Evolutionary conservation across 345 rosid species (phyloP).

Genomic region (Linum trigynum): DNA sequence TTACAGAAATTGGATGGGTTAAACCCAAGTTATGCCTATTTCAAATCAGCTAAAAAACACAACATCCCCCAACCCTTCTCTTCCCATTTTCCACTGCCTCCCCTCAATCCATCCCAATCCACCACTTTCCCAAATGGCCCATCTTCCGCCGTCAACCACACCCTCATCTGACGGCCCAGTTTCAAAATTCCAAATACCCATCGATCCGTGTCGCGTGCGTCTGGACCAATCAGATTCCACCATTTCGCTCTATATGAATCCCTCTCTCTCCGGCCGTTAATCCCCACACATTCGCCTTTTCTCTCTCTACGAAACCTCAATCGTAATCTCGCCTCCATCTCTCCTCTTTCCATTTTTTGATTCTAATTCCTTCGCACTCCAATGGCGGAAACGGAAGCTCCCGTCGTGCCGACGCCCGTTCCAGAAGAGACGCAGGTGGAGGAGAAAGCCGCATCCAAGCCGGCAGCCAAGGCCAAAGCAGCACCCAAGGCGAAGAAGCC

Average conservation of each 20-base stretch:
- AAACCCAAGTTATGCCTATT: background rate
- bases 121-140: background rate
- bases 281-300: background rate
- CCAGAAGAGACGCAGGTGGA: background rate
- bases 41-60: conserved; percentile 11
- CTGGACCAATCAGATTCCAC: conserved; percentile 22
- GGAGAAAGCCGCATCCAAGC: background rate
- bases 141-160: conserved; percentile 17
- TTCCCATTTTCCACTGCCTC: background rate
- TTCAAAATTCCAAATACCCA: conserved; percentile 1
- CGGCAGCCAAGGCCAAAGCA: conserved; percentile 1
- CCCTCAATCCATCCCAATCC: background rate
- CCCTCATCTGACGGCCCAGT: conserved; percentile 11
- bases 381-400: background rate
- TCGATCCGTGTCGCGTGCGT: conserved; percentile 14
- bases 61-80: background rate
- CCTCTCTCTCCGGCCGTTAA: background rate
- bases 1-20: conserved; percentile 1
- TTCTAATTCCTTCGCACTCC: background rate
- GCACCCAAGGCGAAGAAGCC: conserved; percentile 3
- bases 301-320: conserved; percentile 9
- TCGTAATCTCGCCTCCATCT: conserved; percentile 26
- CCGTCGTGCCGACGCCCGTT: background rate
- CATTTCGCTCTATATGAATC: conserved; percentile 12
- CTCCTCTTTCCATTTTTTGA: conserved; percentile 10